Evolutionary conservation across 768 basidiomycete genomes (phyloP).

Genomic region (Pisolithus tinctorius): DNA sequence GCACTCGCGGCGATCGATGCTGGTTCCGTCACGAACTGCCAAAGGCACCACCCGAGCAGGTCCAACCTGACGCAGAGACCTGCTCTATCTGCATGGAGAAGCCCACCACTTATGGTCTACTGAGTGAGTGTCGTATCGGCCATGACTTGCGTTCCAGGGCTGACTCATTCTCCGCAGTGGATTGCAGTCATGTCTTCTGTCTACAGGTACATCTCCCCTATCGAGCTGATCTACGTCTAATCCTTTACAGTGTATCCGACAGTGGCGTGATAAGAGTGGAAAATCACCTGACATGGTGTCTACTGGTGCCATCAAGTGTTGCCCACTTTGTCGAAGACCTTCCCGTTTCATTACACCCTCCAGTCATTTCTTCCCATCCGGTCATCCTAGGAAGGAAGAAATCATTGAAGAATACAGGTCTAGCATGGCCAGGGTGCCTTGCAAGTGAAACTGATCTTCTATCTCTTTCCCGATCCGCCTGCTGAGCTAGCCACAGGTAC

Average conservation of each 20-base stretch:
- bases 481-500: slow-evolving; percentile 36
- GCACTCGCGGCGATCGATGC: slow-evolving; percentile 60
- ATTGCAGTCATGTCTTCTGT: slow-evolving; percentile 78
- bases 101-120: slow-evolving; percentile 60
- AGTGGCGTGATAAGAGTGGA: slow-evolving; percentile 62
- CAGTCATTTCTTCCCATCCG: slow-evolving; percentile 55
- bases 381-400: slow-evolving; percentile 44
- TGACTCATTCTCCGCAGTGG: slow-evolving; percentile 34
- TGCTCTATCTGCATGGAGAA: slow-evolving; percentile 76
- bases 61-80: slow-evolving; percentile 35
- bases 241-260: slow-evolving; percentile 58
- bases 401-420: slow-evolving; percentile 55
- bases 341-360: slow-evolving; percentile 72
- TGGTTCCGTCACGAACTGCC: slow-evolving; percentile 62
- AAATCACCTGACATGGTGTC: slow-evolving; percentile 45
- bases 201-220: slow-evolving; percentile 40
- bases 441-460: slow-evolving; percentile 40
- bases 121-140: slow-evolving; percentile 38
- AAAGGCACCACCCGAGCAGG: slow-evolving; percentile 11
- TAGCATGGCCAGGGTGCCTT: slow-evolving; percentile 66
- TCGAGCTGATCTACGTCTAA: slow-evolving; percentile 4
- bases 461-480: background rate
- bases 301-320: slow-evolving; percentile 64
- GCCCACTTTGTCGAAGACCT: slow-evolving; percentile 66
- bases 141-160: background rate